Evolutionary conservation across 2,329 filamentous ascomycete genomes (phyloP).

Genomic region (Nannizzia gypsea): DNA sequence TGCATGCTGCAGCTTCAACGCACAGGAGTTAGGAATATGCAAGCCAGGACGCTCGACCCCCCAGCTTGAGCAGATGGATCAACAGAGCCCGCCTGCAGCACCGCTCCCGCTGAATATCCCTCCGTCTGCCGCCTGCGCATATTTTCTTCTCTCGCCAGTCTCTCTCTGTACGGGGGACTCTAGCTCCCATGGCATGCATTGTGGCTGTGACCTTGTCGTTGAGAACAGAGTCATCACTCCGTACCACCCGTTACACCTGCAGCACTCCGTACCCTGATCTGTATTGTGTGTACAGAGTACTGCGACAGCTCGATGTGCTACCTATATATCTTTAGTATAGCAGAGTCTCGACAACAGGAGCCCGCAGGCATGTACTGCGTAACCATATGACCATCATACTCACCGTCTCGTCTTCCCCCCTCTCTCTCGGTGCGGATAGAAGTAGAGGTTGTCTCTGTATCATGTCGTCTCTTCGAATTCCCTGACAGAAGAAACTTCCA

Average conservation of each 20-base stretch:
- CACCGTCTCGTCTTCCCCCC: too few relatives aligned
- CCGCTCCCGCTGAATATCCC: neutral
- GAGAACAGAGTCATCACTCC: neutral
- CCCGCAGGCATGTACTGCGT: too few relatives aligned
- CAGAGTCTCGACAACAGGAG: too few relatives aligned
- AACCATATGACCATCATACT: too few relatives aligned
- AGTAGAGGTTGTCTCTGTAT: too few relatives aligned
- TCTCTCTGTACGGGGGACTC: neutral
- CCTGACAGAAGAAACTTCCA: neutral
- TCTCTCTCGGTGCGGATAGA: too few relatives aligned
- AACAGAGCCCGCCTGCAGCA: neutral
- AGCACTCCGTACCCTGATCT: neutral
- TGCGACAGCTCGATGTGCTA: neutral
- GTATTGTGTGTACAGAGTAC: neutral
- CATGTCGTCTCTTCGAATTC: too few relatives aligned
- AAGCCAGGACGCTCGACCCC: neutral
- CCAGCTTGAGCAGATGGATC: neutral
- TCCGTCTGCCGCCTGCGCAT: neutral
- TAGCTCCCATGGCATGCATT: neutral
- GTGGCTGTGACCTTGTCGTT: neutral
- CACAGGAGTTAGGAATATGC: neutral
- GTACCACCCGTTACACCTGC: neutral
- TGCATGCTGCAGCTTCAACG: neutral
- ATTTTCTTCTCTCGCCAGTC: neutral
- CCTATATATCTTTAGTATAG: neutral